Conservation (phyloP, 495 filamentous ascomycete genomes). For the Geoglossum glabrum region DNA sequence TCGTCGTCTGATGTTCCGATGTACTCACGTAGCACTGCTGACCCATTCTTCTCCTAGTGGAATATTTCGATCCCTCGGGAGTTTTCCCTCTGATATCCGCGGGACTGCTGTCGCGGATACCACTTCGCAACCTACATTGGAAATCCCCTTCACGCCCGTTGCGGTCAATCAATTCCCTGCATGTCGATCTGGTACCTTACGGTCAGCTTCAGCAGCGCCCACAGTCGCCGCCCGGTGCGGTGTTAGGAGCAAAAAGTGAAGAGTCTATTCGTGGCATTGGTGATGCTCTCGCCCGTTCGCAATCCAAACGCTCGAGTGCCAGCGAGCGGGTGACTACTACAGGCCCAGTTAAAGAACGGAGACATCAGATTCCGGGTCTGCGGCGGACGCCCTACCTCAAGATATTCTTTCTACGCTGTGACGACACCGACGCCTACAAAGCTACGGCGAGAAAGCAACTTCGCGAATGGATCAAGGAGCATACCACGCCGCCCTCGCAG, state of each 20-base stretch:
- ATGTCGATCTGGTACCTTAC: constrained; percentile 61
- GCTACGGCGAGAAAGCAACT: constrained; percentile 50
- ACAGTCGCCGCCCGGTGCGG: not conserved
- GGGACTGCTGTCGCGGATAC: constrained; percentile 56
- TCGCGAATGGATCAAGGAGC: constrained; percentile 74
- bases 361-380: constrained; percentile 89
- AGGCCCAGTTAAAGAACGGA: constrained; percentile 34
- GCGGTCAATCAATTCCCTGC: constrained; percentile 77
- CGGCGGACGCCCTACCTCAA: constrained; percentile 90
- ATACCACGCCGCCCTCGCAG: constrained; percentile 31
- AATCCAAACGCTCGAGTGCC: not conserved
- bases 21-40: not conserved
- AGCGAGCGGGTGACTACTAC: constrained; percentile 7
- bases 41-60: constrained; percentile 12
- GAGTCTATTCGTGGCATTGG: not conserved
- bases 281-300: not conserved
- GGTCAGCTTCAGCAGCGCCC: constrained; percentile 4
- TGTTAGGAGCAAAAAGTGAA: not conserved
- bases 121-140: constrained; percentile 89
- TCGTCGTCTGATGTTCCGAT: not conserved
- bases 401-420: constrained; percentile 69
- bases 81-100: constrained; percentile 65
- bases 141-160: constrained; percentile 80
- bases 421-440: constrained; percentile 90
- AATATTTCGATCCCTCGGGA: constrained; percentile 75